Percentiles rank a stretch among this genome's conserved stretches.
Evolutionary conservation across 2,329 filamentous ascomycete species (phyloP).

Genomic region (Apiospora hydei): DNA sequence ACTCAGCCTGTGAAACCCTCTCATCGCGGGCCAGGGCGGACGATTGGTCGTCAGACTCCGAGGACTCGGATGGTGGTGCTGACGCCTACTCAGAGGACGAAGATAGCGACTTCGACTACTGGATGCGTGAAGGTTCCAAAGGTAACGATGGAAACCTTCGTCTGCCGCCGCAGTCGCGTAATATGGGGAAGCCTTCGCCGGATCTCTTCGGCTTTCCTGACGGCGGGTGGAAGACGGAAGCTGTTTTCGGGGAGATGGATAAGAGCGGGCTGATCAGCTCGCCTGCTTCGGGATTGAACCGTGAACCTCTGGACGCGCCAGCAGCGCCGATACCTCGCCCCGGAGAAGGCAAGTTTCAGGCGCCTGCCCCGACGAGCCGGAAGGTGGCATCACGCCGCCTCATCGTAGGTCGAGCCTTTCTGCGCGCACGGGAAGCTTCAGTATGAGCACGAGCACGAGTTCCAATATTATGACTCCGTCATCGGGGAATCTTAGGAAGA

Average conservation of each 20-base stretch:
- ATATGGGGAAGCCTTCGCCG: constrained; percentile 49
- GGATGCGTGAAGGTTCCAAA: constrained; percentile 58
- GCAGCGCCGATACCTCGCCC: constrained; percentile 50
- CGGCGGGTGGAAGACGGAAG: constrained; percentile 55
- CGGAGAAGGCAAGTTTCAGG: constrained; percentile 46
- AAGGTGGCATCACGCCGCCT: constrained; percentile 55
- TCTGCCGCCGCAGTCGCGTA: constrained; percentile 33
- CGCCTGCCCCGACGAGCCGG: constrained; percentile 35
- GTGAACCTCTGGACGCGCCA: constrained; percentile 56
- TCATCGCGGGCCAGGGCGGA: not conserved
- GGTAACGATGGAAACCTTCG: constrained; percentile 34
- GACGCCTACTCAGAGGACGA: constrained; percentile 45
- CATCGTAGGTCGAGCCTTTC: constrained; percentile 62
- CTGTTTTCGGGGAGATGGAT: constrained; percentile 53
- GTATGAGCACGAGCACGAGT: constrained; percentile 35
- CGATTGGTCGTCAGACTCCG: constrained; percentile 53
- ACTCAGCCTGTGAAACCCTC: constrained; percentile 56
- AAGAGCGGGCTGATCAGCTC: constrained; percentile 44
- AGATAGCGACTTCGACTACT: constrained; percentile 61
- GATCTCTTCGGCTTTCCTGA: constrained; percentile 63
- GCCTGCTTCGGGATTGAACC: constrained; percentile 41
- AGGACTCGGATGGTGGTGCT: constrained; percentile 50
- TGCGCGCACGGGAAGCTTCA: constrained; percentile 48
- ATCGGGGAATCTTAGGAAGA: constrained; percentile 34
- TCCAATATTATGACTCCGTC: constrained; percentile 32